Conservation (phyloP, 164 flowering plant genomes). For the Tetrastigma voinierianum region DNA sequence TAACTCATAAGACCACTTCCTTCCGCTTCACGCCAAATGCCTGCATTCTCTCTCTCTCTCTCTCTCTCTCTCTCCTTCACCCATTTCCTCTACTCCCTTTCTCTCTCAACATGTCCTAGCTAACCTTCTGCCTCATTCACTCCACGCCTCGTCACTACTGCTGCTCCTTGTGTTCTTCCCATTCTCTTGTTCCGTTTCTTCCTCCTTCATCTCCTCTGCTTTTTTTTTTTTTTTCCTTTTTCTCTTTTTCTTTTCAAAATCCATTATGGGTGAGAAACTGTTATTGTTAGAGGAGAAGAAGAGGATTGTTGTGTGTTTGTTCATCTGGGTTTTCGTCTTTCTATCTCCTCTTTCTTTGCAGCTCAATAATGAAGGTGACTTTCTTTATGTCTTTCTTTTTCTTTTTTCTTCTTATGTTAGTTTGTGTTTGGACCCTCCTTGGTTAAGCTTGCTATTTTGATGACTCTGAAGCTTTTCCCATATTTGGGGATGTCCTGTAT, state of each 20-base stretch:
- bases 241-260: not conserved
- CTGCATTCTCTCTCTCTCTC: slow-evolving; percentile 31
- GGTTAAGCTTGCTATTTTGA: not conserved
- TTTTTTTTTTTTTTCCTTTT: not conserved
- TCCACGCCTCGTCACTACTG: slow-evolving; percentile 66
- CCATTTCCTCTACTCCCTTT: not conserved
- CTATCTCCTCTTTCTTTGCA: slow-evolving; percentile 35
- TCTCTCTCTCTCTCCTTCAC: not conserved
- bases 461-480: not conserved
- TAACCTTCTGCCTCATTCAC: not conserved
- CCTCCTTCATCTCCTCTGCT: not conserved
- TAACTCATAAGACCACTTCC: slow-evolving; percentile 22
- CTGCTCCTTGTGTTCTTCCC: slow-evolving; percentile 48
- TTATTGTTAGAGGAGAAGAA: slow-evolving; percentile 8
- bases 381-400: not conserved
- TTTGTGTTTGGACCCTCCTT: not conserved
- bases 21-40: slow-evolving; percentile 80
- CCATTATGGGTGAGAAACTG: not conserved
- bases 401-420: not conserved
- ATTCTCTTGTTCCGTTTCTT: slow-evolving; percentile 13
- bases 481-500: not conserved
- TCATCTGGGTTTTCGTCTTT: slow-evolving; percentile 3
- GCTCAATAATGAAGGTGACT: slow-evolving; percentile 47
- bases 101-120: not conserved
- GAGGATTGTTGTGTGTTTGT: slow-evolving; percentile 6